A percentile compares a stretch with the other conserved stretches of the same genome.
phyloP scores from a whole-genome alignment of 2,329 filamentous ascomycete species.

The Elsinoe fawcettii region DNA sequence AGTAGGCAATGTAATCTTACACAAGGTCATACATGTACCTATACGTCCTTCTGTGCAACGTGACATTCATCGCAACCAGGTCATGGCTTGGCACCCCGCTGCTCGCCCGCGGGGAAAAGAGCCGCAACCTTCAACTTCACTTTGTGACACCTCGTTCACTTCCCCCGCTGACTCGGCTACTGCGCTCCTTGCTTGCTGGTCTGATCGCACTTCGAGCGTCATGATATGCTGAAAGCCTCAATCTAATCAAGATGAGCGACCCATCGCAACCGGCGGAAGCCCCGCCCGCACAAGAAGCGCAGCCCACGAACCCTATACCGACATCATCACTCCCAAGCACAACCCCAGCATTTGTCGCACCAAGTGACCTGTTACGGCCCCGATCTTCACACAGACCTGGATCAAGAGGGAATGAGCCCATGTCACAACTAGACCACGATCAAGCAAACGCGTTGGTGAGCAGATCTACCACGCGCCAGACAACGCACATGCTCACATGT shows the following conservation, averaged over 20 bases:
- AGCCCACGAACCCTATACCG: neutral
- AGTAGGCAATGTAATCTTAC: conserved; percentile 11
- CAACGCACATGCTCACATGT: conserved; percentile 12
- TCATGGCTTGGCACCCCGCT: conserved; percentile 5
- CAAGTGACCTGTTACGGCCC: conserved; percentile 31
- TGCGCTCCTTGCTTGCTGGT: neutral
- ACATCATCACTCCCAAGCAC: neutral
- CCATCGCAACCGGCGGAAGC: neutral
- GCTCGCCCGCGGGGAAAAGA: neutral
- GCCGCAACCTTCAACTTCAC: conserved; percentile 2
- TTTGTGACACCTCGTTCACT: neutral
- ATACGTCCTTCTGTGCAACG: neutral
- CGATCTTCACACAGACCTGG: conserved; percentile 19
- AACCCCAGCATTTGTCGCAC: conserved; percentile 30
- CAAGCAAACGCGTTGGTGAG: conserved; percentile 72
- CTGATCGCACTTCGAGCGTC: neutral
- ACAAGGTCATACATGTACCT: neutral
- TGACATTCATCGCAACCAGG: neutral
- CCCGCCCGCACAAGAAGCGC: neutral
- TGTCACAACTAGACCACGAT: conserved; percentile 63
- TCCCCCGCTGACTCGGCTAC: neutral
- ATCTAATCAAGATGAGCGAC: conserved; percentile 7
- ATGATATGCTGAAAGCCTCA: conserved; percentile 7
- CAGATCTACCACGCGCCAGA: conserved; percentile 19
- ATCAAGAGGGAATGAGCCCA: conserved; percentile 26